Base-by-base conservation (phyloP, 208 protist genomes). In the Angomonas ambiguus region DNA sequence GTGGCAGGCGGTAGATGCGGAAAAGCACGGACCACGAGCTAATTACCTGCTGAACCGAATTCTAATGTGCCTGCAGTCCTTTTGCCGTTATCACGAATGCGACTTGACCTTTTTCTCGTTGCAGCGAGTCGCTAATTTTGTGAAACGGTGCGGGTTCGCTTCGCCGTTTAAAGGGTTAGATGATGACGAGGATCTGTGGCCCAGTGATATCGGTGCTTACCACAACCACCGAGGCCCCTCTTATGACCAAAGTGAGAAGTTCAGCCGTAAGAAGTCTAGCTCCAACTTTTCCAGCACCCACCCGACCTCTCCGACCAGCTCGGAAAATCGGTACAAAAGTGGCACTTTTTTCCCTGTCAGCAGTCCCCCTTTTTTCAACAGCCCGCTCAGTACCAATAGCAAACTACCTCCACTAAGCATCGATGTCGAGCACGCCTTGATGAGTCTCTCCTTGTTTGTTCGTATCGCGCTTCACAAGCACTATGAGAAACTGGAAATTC, bases 31-130 rank as follows among this genome's bases (percentile, higher is more conserved):
- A 24, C 57, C 33, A 3, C 85, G 85, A 4, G 65, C 75, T 32
- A 63, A 60, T 31, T 85, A 81, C 69, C 67, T 91, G 10, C 71
- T 76, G 51, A 65, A 71, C 16, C 78, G 85, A 27, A 72, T 84
- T 34, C 34, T 91, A 10, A 72, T 86, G 22, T 85, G 80, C 58
- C 72, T 91, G 24, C 65, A 73, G 0, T 77, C 80, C 20, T 91
- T 85, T 72, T 86, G 77, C 62, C 72, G 67, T 34, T 75, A 69
- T 51, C 80, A 91, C 69, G 78, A 87, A 60, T 69, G 69, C 18
- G 84, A 91, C 65, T 45, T 91, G 1, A 91, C 74, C 0, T 42
- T 78, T 2, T 13, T 62, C n/a, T 60, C 75, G 16, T 57, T 90
- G 25, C 71, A 85, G 42, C 80, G 80, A 20, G 22, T 90, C 1